These are phyloP conservation scores for Vitis rotundifolia DNA, from an alignment of 164 flowering plant genomes.

Conservation along the genomic window DNA sequence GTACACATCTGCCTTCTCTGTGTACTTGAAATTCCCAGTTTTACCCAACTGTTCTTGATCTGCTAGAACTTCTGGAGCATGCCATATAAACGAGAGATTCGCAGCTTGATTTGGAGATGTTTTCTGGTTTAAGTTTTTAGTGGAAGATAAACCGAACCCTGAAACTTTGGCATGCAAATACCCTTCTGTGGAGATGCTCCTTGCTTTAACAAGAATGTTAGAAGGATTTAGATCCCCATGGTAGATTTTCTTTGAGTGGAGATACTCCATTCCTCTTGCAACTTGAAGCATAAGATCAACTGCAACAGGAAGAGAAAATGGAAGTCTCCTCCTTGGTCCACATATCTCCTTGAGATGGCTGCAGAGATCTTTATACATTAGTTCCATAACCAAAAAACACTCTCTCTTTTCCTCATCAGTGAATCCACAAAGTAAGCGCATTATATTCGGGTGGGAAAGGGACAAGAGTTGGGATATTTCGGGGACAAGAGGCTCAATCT, in stretches of 20 bases:
- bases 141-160: constrained; percentile 57
- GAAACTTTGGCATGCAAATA: constrained; percentile 67
- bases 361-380: constrained; percentile 65
- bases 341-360: constrained; percentile 59
- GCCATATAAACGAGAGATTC: constrained; percentile 57
- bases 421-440: constrained; percentile 60
- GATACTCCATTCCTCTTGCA: constrained; percentile 96
- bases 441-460: constrained; percentile 74
- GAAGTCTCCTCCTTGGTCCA: constrained; percentile 51
- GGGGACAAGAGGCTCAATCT: constrained; percentile 45
- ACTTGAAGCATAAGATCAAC: constrained; percentile 86
- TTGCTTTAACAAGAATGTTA: constrained; percentile 59
- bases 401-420: constrained; percentile 78
- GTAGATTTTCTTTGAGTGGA: constrained; percentile 66
- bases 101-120: constrained; percentile 32
- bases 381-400: constrained; percentile 63
- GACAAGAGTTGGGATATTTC: constrained; percentile 53
- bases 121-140: constrained; percentile 18
- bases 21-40: constrained; percentile 30
- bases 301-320: constrained; percentile 67
- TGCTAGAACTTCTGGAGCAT: constrained; percentile 78
- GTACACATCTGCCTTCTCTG: constrained; percentile 83
- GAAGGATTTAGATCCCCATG: constrained; percentile 78
- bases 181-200: constrained; percentile 45
- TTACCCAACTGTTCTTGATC: constrained; percentile 57